These are phyloP conservation scores for Pharus latifolius DNA, from an alignment of 176 grass and related monocot species.

Conservation along the genomic window DNA sequence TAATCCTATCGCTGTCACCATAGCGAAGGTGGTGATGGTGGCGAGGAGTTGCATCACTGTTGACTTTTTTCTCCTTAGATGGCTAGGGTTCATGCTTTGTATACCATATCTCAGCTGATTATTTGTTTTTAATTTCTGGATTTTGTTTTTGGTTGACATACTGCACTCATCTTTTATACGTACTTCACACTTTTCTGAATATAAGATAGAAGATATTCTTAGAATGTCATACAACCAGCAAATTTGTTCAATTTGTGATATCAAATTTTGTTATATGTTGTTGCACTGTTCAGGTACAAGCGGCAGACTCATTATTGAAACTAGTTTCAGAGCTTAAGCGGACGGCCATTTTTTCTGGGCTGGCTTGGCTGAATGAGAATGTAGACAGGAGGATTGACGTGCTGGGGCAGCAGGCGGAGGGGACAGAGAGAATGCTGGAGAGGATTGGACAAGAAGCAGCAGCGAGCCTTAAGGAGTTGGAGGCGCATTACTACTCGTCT, in stretches of 20 bases:
- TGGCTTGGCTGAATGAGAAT: conserved; percentile 78
- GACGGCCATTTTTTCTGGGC: conserved; percentile 90
- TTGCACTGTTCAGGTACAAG: conserved; percentile 52
- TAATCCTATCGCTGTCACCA: too few species aligned
- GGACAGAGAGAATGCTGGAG: conserved; percentile 72
- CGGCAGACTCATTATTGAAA: conserved; percentile 76
- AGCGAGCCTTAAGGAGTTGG: conserved; percentile 76
- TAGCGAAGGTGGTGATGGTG: neutral
- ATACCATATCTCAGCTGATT: neutral
- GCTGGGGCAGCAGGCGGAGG: conserved; percentile 48
- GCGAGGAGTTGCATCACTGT: neutral
- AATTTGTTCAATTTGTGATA: neutral
- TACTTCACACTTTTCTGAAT: neutral
- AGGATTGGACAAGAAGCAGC: conserved; percentile 81
- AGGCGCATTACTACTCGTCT: too few species aligned
- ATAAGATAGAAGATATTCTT: neutral
- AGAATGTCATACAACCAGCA: neutral
- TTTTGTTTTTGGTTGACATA: neutral
- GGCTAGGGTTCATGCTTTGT: too few species aligned
- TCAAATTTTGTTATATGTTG: neutral
- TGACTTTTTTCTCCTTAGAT: neutral
- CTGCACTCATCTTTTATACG: neutral
- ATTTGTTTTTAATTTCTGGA: neutral
- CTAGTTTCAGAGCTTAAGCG: conserved; percentile 85
- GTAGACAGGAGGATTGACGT: conserved; percentile 71